A percentile compares a stretch with the other conserved stretches of the same genome.
Conservation (phyloP, 2,329 filamentous ascomycete species). For the Meredithiella fracta region DNA sequence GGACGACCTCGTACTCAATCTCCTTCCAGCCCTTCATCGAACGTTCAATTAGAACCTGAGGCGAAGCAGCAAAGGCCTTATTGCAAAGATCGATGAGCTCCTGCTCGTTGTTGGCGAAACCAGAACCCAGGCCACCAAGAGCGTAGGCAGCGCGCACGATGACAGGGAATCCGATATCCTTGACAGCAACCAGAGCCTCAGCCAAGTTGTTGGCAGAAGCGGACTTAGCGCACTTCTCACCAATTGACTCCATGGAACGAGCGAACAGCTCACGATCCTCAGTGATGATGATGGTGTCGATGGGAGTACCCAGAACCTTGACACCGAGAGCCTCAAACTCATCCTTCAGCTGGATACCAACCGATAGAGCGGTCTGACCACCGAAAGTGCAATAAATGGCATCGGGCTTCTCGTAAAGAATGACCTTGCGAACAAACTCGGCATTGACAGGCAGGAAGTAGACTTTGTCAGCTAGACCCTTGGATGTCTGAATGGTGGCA, state of each 20-base stretch:
- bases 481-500: constrained; percentile 95
- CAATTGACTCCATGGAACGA: constrained; percentile 94
- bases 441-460: constrained; percentile 96
- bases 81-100: constrained; percentile 78
- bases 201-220: constrained; percentile 78
- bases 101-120: constrained; percentile 76
- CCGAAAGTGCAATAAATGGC: constrained; percentile 97
- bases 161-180: constrained; percentile 87
- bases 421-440: constrained; percentile 95
- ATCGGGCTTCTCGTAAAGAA: constrained; percentile 83
- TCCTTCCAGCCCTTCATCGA: constrained; percentile 99
- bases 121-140: constrained; percentile 83
- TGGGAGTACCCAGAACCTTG: constrained; percentile 86
- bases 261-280: constrained; percentile 97
- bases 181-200: constrained; percentile 75
- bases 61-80: constrained; percentile 87
- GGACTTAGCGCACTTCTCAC: constrained; percentile 94
- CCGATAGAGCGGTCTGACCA: constrained; percentile 89
- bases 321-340: constrained; percentile 89
- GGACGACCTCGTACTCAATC: constrained; percentile 96
- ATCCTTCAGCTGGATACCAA: constrained; percentile 94
- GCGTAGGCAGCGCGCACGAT: constrained; percentile 95
- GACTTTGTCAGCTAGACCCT: constrained; percentile 93
- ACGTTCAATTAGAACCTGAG: constrained; percentile 88
- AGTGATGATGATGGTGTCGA: constrained; percentile 95